Conservation (phyloP, 495 filamentous ascomycete species). For the Baudoinia panamericana region DNA sequence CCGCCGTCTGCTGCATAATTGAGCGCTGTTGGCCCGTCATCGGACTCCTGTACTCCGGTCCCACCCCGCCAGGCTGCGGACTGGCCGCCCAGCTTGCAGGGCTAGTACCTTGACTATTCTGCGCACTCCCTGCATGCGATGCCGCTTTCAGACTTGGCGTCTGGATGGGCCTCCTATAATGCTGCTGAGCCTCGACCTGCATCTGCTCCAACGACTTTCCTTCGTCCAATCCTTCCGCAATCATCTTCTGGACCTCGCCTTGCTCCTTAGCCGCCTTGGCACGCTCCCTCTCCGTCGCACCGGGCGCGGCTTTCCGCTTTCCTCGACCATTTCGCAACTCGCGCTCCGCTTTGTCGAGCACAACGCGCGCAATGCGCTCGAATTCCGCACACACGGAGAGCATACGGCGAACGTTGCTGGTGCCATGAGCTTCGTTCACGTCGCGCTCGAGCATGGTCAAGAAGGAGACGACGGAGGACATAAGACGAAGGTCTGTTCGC, state of each 20-base stretch:
- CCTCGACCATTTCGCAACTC: conserved; percentile 54
- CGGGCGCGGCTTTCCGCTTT: conserved; percentile 56
- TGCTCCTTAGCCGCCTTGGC: conserved; percentile 18
- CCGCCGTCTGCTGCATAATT: too few species aligned
- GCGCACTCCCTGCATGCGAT: background rate
- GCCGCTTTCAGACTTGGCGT: conserved; percentile 12
- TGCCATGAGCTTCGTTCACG: conserved; percentile 67
- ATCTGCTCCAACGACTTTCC: conserved; percentile 19
- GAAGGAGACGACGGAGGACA: conserved; percentile 87
- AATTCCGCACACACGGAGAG: conserved; percentile 86
- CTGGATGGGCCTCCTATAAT: conserved; percentile 16
- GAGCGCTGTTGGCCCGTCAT: too few species aligned
- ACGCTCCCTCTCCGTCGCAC: conserved; percentile 30
- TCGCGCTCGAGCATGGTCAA: conserved; percentile 62
- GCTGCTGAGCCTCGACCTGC: conserved; percentile 18
- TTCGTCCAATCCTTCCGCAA: conserved; percentile 8
- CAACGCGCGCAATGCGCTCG: conserved; percentile 82
- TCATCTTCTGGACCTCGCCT: conserved; percentile 2
- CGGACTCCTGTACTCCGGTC: conserved; percentile 3
- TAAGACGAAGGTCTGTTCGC: conserved; percentile 74
- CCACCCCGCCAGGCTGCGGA: background rate
- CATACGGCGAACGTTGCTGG: conserved; percentile 89
- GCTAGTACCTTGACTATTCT: conserved; percentile 1
- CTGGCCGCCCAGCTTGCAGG: conserved; percentile 15
- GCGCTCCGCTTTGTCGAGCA: conserved; percentile 80